Conservation (phyloP, 148 eudicot genomes). For the Suaeda aralocaspica region DNA sequence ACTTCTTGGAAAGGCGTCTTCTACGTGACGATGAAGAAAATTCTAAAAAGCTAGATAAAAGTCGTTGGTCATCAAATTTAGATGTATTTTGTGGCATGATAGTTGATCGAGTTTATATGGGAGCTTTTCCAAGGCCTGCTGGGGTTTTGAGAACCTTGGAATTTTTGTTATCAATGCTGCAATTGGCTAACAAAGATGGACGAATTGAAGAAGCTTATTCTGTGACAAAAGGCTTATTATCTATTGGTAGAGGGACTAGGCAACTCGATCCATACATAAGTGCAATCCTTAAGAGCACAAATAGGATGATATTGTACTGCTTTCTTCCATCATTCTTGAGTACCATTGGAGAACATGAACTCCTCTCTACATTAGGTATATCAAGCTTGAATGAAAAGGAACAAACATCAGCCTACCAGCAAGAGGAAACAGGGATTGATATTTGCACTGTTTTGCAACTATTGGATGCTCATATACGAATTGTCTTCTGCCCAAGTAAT, state of each 20-base stretch:
- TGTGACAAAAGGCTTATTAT: constrained; percentile 66
- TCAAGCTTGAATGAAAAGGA: constrained; percentile 46
- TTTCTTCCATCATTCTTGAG: constrained; percentile 84
- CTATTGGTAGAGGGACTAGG: constrained; percentile 84
- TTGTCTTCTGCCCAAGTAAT: constrained; percentile 94
- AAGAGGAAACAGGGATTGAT: constrained; percentile 61
- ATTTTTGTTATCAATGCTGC: constrained; percentile 89
- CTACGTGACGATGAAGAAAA: constrained; percentile 92
- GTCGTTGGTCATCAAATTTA: constrained; percentile 80
- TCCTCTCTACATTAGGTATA: constrained; percentile 61
- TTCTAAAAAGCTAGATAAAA: constrained; percentile 84
- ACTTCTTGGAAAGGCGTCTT: constrained; percentile 93
- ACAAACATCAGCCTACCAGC: constrained; percentile 22
- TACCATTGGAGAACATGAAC: constrained; percentile 75
- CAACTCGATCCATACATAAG: constrained; percentile 84
- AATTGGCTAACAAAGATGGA: constrained; percentile 95
- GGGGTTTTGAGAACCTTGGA: constrained; percentile 78
- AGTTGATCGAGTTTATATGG: constrained; percentile 97
- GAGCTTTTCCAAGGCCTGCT: constrained; percentile 88
- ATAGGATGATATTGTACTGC: constrained; percentile 81
- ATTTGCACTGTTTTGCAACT: constrained; percentile 83
- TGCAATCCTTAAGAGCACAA: constrained; percentile 78
- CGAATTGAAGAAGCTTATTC: constrained; percentile 83
- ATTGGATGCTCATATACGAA: constrained; percentile 77
- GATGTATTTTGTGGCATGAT: constrained; percentile 83